phyloP scores from a whole-genome alignment of 2,329 filamentous ascomycete species.

The Immersiporthe knoxdaviesiana region DNA sequence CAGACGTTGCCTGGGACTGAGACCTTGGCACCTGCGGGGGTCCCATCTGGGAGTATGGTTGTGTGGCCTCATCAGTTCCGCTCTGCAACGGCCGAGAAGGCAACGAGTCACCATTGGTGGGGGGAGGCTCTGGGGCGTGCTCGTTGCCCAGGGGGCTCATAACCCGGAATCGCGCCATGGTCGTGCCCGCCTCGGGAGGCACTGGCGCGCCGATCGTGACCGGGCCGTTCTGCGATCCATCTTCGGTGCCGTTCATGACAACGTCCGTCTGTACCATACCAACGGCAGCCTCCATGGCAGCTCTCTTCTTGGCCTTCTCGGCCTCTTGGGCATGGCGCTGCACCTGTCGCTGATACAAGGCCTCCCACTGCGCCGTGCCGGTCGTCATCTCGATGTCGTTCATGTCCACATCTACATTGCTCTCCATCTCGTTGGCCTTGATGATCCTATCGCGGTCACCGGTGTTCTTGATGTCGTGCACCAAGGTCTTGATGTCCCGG shows the following conservation, averaged over 20 bases:
- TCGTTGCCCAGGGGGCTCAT: constrained; percentile 65
- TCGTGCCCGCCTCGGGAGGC: constrained; percentile 52
- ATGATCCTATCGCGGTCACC: constrained; percentile 83
- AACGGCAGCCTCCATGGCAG: constrained; percentile 60
- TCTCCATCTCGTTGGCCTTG: constrained; percentile 87
- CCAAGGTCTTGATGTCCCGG: constrained; percentile 81
- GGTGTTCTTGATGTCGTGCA: constrained; percentile 79
- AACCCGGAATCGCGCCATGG: constrained; percentile 59
- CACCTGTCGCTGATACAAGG: constrained; percentile 72
- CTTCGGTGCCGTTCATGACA: constrained; percentile 10
- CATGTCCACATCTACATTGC: constrained; percentile 94
- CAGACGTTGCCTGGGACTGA: constrained; percentile 37
- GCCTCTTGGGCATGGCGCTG: constrained; percentile 63
- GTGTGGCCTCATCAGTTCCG: constrained; percentile 53
- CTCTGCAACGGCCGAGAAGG: constrained; percentile 57
- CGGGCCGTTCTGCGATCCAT: constrained; percentile 41
- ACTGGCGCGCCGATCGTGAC: constrained; percentile 68
- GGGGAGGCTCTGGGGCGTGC: constrained; percentile 46
- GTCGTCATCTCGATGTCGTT: constrained; percentile 73
- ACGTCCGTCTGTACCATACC: constrained; percentile 47
- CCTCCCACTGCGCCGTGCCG: constrained; percentile 43
- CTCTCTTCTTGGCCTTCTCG: constrained; percentile 66
- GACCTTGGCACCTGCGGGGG: constrained; percentile 48
- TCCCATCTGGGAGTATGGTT: constrained; percentile 55
- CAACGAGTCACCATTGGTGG: constrained; percentile 61